phyloP scores from a whole-genome alignment of 2,329 filamentous ascomycete genomes.

The Pezicula rhizophila region DNA sequence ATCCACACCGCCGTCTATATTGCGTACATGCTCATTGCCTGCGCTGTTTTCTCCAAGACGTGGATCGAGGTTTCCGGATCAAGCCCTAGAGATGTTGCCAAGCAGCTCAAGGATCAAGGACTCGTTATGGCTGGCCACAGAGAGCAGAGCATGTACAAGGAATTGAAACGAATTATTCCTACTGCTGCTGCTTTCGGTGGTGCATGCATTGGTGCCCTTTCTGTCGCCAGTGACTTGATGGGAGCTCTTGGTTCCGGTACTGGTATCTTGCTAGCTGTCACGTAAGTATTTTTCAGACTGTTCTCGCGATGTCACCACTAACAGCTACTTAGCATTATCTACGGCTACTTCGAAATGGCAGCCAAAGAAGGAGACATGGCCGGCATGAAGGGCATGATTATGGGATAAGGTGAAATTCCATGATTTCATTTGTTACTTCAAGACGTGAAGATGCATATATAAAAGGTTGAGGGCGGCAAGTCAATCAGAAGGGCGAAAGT shows the following conservation, averaged over 20 bases:
- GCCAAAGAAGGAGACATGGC: conserved; percentile 96
- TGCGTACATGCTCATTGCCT: conserved; percentile 95
- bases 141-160: conserved; percentile 99
- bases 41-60: conserved; percentile 98
- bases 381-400: conserved; percentile 70
- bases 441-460: background rate
- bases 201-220: conserved; percentile 97
- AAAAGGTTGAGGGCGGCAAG: background rate
- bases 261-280: conserved; percentile 96
- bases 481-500: background rate
- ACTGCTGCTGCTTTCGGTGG: conserved; percentile 97
- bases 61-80: conserved; percentile 99
- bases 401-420: conserved; percentile 45
- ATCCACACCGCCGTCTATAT: conserved; percentile 96
- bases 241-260: conserved; percentile 94
- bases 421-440: background rate
- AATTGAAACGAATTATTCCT: conserved; percentile 98
- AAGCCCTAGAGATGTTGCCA: conserved; percentile 94
- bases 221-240: conserved; percentile 89
- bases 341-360: conserved; percentile 98
- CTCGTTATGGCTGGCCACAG: conserved; percentile 99
- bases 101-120: conserved; percentile 99
- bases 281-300: conserved; percentile 56
- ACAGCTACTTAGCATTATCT: conserved; percentile 72
- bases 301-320: conserved; percentile 23